A percentile compares a stretch with the other conserved stretches of the same genome.
Evolutionary conservation across 1,284 basidiomycete genomes (phyloP).

Genomic region (Cutaneotrichosporon arboriforme): DNA sequence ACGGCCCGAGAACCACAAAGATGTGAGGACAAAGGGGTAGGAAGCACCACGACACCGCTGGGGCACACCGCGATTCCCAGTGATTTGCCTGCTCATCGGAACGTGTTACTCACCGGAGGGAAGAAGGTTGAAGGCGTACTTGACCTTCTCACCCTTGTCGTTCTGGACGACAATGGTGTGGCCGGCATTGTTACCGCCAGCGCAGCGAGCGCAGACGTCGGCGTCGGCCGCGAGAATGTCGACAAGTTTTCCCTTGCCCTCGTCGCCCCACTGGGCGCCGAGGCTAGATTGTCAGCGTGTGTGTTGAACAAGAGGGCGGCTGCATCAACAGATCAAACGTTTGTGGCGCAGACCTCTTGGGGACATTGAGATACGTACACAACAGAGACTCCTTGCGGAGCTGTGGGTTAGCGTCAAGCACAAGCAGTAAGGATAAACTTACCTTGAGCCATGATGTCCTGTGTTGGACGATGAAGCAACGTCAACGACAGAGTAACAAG

Average conservation of each 20-base stretch:
- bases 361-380: constrained; percentile 14
- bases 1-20: no score
- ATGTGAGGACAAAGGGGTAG: no score
- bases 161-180: constrained; percentile 90
- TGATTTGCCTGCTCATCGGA: no score
- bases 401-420: constrained; percentile 2
- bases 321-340: background rate
- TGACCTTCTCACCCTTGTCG: constrained; percentile 64
- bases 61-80: no score
- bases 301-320: background rate
- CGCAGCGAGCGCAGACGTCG: constrained; percentile 92
- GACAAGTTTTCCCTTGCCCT: constrained; percentile 93
- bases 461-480: constrained; percentile 14
- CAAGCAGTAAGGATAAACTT: background rate
- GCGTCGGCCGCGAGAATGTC: constrained; percentile 82
- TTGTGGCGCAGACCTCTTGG: background rate
- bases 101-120: constrained; percentile 67
- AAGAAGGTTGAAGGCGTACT: constrained; percentile 91
- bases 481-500: constrained; percentile 5
- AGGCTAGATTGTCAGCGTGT: constrained; percentile 47
- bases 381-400: constrained; percentile 21
- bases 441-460: constrained; percentile 14
- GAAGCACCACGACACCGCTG: no score
- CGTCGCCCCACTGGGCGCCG: constrained; percentile 91
- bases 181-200: constrained; percentile 97